phyloP scores from a whole-genome alignment of 2,329 filamentous ascomycete species.

The Pseudogymnoascus sp. region DNA sequence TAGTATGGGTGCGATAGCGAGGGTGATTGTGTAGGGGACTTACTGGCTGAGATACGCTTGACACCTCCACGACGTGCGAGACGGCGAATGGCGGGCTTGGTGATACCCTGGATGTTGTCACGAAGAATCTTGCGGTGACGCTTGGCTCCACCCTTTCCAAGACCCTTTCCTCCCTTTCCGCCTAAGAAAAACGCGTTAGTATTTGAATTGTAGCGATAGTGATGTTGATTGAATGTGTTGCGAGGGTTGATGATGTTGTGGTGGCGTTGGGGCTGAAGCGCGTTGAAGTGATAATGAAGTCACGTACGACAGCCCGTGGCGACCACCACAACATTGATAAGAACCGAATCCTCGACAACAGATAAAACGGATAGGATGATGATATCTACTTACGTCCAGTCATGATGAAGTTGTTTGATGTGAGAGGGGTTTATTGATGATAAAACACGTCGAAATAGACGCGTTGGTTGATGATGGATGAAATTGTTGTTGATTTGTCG shows the following conservation, averaged over 20 bases:
- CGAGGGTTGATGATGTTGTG: conserved; percentile 16
- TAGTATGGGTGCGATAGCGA: conserved; percentile 9
- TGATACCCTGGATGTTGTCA: conserved; percentile 99
- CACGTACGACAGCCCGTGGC: conserved; percentile 15
- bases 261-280: conserved; percentile 14
- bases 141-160: conserved; percentile 97
- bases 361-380: conserved; percentile 15
- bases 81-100: conserved; percentile 97
- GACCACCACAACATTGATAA: conserved; percentile 18
- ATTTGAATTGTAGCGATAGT: conserved; percentile 16
- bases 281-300: conserved; percentile 14
- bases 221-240: conserved; percentile 14
- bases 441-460: conserved; percentile 26
- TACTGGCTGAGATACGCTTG: conserved; percentile 98
- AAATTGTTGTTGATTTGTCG: conserved; percentile 17
- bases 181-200: conserved; percentile 51
- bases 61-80: conserved; percentile 98
- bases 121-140: conserved; percentile 98
- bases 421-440: conserved; percentile 28
- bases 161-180: conserved; percentile 94
- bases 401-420: conserved; percentile 43
- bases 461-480: conserved; percentile 23
- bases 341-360: conserved; percentile 13
- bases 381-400: conserved; percentile 58
- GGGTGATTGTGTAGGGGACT: conserved; percentile 17